These are phyloP conservation scores for Fusarium sp. DNA, from an alignment of 2,329 filamentous ascomycete species.

Conservation along the genomic window DNA sequence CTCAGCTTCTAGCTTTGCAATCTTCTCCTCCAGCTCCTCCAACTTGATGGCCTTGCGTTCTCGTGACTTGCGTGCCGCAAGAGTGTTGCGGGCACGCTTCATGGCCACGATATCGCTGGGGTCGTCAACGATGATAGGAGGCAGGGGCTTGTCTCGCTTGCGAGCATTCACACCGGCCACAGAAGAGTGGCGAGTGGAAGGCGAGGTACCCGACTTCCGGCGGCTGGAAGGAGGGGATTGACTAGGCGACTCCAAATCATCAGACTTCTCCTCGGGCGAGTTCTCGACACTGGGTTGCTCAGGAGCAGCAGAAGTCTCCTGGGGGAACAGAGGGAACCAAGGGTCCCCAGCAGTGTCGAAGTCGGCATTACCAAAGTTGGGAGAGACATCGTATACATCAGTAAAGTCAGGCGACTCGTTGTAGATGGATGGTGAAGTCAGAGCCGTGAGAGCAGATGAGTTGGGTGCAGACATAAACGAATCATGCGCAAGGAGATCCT, in stretches of 20 bases:
- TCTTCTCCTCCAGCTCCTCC: constrained; percentile 76
- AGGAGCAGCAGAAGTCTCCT: constrained; percentile 48
- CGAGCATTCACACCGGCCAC: constrained; percentile 76
- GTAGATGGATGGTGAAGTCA: constrained; percentile 85
- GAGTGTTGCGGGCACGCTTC: constrained; percentile 93
- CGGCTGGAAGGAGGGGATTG: constrained; percentile 52
- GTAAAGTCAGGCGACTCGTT: constrained; percentile 77
- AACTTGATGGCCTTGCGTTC: constrained; percentile 83
- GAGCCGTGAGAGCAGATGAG: constrained; percentile 80
- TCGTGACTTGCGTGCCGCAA: constrained; percentile 92
- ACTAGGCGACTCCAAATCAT: constrained; percentile 59
- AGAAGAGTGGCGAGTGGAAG: constrained; percentile 69
- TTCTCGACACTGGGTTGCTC: constrained; percentile 47
- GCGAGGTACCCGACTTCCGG: constrained; percentile 59
- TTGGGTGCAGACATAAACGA: constrained; percentile 79
- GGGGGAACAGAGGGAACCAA: constrained; percentile 81
- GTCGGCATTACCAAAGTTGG: constrained; percentile 72
- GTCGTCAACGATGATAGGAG: constrained; percentile 80
- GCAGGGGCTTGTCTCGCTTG: constrained; percentile 81
- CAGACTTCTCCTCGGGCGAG: constrained; percentile 56
- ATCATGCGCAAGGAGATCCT: constrained; percentile 78
- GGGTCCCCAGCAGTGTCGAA: constrained; percentile 61
- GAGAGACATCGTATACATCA: constrained; percentile 80
- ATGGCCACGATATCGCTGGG: constrained; percentile 77
- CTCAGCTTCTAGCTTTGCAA: constrained; percentile 73